phyloP scores from a whole-genome alignment of 495 filamentous ascomycete genomes.

The Cercophora newfieldiana region DNA sequence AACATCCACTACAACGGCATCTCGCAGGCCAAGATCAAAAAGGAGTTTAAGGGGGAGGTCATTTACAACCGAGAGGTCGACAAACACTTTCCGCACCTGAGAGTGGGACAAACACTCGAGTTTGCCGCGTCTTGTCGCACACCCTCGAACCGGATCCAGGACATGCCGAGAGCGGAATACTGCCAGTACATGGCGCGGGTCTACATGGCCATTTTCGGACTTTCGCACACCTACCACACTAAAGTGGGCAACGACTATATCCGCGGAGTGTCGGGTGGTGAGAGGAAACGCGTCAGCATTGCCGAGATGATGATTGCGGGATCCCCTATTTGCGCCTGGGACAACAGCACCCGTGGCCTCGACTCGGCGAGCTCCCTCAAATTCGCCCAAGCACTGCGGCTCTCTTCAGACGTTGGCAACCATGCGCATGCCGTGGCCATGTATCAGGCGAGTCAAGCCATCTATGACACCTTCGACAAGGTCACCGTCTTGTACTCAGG shows the following conservation, averaged over 20 bases:
- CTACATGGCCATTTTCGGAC: conserved; percentile 74
- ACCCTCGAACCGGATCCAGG: conserved; percentile 62
- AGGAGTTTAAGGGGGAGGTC: conserved; percentile 63
- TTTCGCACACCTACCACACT: conserved; percentile 60
- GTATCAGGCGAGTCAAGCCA: conserved; percentile 71
- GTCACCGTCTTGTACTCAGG: conserved; percentile 64
- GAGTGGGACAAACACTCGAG: conserved; percentile 64
- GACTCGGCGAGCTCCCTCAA: conserved; percentile 52
- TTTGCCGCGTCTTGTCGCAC: conserved; percentile 68
- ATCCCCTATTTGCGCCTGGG: conserved; percentile 51
- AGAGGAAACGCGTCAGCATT: conserved; percentile 56
- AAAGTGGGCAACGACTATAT: conserved; percentile 82
- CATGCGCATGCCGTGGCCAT: conserved; percentile 64
- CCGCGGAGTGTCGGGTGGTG: conserved; percentile 63
- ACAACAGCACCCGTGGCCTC: conserved; percentile 57
- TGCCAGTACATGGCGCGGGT: conserved; percentile 66
- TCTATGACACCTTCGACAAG: conserved; percentile 68
- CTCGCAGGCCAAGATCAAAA: conserved; percentile 53
- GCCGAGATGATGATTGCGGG: conserved; percentile 52
- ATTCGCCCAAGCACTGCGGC: conserved; percentile 50
- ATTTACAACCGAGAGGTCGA: conserved; percentile 59
- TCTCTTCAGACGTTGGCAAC: conserved; percentile 52
- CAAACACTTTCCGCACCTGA: conserved; percentile 65
- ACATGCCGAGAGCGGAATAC: conserved; percentile 63
- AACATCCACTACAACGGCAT: conserved; percentile 52